Base-by-base conservation (phyloP, 768 basidiomycete species). In the Astraeus odoratus region DNA sequence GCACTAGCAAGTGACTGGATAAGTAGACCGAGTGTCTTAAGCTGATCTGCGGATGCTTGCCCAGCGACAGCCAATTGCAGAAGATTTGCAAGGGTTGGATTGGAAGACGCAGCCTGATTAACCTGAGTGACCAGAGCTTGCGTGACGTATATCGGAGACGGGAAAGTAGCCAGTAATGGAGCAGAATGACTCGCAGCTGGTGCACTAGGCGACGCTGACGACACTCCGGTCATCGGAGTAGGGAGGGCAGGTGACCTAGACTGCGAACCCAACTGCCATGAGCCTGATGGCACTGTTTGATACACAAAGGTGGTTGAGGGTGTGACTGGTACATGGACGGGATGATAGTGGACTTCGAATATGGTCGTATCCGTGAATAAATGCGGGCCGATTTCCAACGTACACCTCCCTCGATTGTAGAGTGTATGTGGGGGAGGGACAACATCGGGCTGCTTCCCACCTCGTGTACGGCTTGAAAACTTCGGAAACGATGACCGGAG, bases 371-470 rank as follows among this genome's bases (percentile, higher is more conserved):
- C 77, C 26, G 68, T 57, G 54, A 90, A 90, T 22, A 70, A 65
- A 59, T 87, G 86, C 12, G 88, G 88, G 5, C 87, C 88, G 25
- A 91, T 77, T 53, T 78, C 72, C 29, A 92, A 61, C 44, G 82
- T 77, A 58, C 81, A 89, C 56, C 70, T 77, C 36, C 85, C 86
- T 27, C 81, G 71, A 25, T 70, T 70, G 51, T 78, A 77, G 44
- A 81, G 75, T 1, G 76, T 81, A 57, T 87, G 83, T 0, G 83
- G 78, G 3, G 83, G 83, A 31, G 78, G 78, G 20, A 66, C 58
- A 18, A 72, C 66, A 41, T 76, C 72, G 0, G 71, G 58, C n/a
- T 68, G 67, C 54, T 81, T 84, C 45, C 73, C 74, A 34, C 75
- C 75, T 15, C 82, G 76, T 39, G 74, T 64, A 52, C 78, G 83